Percentiles rank a stretch among this genome's conserved stretches.
phyloP scores from a whole-genome alignment of 2,329 filamentous ascomycete genomes.

The Pezicula rhizophila region DNA sequence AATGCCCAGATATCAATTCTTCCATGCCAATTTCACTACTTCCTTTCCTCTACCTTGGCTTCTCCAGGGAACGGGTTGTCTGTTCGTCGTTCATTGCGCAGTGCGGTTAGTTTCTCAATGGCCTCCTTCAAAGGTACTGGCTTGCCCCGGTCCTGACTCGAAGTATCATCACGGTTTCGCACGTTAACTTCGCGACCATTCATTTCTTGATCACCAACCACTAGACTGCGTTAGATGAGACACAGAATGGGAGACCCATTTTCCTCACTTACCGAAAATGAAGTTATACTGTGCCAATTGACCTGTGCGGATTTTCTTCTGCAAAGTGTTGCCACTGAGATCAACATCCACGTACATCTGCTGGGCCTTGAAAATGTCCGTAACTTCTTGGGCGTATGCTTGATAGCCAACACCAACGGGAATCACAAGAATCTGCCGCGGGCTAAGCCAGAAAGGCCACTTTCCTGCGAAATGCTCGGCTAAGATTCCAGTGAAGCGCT shows the following conservation, averaged over 20 bases:
- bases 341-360: conserved; percentile 68
- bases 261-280: conserved; percentile 58
- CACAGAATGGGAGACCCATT: neutral
- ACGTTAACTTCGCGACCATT: conserved; percentile 56
- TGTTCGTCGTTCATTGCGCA: conserved; percentile 39
- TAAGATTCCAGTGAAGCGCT: conserved; percentile 66
- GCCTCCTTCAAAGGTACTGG: conserved; percentile 51
- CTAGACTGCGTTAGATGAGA: conserved; percentile 27
- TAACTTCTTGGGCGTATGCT: conserved; percentile 71
- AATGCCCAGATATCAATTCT: neutral
- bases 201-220: conserved; percentile 58
- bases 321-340: conserved; percentile 71
- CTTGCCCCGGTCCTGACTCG: conserved; percentile 55
- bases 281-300: conserved; percentile 81
- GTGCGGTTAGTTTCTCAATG: conserved; percentile 46
- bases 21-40: neutral
- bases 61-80: conserved; percentile 32
- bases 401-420: conserved; percentile 68
- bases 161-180: conserved; percentile 57
- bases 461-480: conserved; percentile 82
- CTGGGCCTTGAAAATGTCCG: conserved; percentile 59
- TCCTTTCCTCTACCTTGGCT: conserved; percentile 8
- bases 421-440: conserved; percentile 74
- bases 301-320: conserved; percentile 82
- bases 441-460: conserved; percentile 85